Conservation (phyloP, 129 eudicot species). For the Flaveria brownii region DNA sequence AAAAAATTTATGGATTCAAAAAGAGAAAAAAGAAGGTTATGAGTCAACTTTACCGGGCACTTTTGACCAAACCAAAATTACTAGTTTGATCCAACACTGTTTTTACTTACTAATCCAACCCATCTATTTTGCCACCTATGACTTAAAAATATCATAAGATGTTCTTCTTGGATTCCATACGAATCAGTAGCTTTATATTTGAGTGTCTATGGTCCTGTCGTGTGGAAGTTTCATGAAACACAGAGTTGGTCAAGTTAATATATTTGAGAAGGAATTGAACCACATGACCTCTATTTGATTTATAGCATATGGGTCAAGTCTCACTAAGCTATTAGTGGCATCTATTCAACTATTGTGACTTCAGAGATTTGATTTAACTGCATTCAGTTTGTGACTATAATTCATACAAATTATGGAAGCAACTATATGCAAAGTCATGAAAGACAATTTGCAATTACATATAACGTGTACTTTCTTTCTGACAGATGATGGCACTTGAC, state of each 20-base stretch:
- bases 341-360: no score
- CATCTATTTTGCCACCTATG: neutral
- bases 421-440: no score
- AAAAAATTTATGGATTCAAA: neutral
- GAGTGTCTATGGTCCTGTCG: neutral
- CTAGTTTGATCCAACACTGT: neutral
- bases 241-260: no score
- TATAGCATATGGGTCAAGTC: no score
- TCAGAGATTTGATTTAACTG: no score
- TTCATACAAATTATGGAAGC: no score
- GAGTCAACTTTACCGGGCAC: neutral
- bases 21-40: neutral
- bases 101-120: neutral
- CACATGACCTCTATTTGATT: no score
- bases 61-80: neutral
- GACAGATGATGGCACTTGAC: conserved; percentile 63
- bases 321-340: no score
- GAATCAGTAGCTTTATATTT: neutral
- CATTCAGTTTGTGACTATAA: no score
- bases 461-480: conserved; percentile 13
- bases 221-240: no score
- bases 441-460: neutral
- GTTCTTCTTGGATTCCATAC: neutral
- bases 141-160: no score
- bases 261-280: no score